These are phyloP conservation scores for Acacia concinna DNA, from an alignment of 331 rosid species.

Conservation along the genomic window DNA sequence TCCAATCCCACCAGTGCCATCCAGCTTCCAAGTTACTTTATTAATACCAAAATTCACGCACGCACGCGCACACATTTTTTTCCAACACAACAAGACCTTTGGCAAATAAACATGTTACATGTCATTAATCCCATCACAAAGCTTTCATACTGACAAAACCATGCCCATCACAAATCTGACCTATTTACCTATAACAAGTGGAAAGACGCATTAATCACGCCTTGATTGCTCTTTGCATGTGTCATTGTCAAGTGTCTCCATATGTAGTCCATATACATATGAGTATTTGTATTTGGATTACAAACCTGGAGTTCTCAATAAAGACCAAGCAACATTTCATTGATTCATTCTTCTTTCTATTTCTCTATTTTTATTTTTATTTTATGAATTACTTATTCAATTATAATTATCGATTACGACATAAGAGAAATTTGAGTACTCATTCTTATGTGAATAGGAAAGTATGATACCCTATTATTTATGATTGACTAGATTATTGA, in stretches of 20 bases:
- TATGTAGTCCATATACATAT: background rate
- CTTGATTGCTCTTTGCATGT: background rate
- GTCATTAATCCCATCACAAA: background rate
- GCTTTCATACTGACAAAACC: background rate
- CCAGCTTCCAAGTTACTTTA: background rate
- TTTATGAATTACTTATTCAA: too few species aligned
- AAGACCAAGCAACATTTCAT: background rate
- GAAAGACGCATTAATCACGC: background rate
- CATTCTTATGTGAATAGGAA: too few species aligned
- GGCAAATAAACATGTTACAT: background rate
- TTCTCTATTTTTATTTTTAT: too few species aligned
- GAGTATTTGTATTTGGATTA: background rate
- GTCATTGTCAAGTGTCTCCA: background rate
- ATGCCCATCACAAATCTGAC: background rate
- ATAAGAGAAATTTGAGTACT: background rate
- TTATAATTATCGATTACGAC: too few species aligned
- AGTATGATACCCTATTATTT: too few species aligned
- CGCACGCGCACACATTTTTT: background rate
- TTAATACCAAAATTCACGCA: background rate
- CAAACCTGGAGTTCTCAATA: too few species aligned
- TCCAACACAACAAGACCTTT: background rate
- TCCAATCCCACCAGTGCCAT: slow-evolving; percentile 7
- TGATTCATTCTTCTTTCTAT: too few species aligned
- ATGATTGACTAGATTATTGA: too few species aligned
- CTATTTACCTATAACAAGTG: background rate